These are phyloP conservation scores for Cyclospora cayetanensis DNA, from an alignment of 169 alveolate species.

Conservation along the genomic window DNA sequence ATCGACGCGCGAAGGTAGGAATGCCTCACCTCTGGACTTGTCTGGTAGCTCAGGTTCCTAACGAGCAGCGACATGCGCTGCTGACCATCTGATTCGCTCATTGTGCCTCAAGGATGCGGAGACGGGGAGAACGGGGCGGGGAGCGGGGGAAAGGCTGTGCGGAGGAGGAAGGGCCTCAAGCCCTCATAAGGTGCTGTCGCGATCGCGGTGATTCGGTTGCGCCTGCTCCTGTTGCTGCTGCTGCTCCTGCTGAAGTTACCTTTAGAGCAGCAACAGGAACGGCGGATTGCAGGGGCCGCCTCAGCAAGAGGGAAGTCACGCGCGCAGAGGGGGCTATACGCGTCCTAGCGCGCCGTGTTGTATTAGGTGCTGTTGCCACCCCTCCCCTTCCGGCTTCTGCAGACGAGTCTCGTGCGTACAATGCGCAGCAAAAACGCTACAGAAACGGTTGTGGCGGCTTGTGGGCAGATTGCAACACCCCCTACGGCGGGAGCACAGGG, in stretches of 20 bases:
- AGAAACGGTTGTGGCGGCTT: too few relatives aligned
- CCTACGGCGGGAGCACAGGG: too few relatives aligned
- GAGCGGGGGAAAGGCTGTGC: not conserved
- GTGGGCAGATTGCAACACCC: too few relatives aligned
- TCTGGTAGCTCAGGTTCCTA: conserved; percentile 67
- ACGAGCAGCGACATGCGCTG: conserved; percentile 72
- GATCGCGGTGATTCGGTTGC: not conserved
- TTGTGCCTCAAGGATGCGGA: not conserved
- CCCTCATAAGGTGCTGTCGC: not conserved
- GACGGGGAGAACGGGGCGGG: not conserved
- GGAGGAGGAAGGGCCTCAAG: not conserved
- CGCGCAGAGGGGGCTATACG: too few relatives aligned
- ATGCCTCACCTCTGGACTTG: conserved; percentile 68
- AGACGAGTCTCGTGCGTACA: too few relatives aligned
- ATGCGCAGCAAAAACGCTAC: too few relatives aligned
- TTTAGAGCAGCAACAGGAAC: not conserved
- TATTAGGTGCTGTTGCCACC: too few relatives aligned
- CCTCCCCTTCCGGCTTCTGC: too few relatives aligned
- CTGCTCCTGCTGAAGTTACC: conserved; percentile 31
- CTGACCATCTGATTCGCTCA: conserved; percentile 54
- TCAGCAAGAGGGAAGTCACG: too few relatives aligned
- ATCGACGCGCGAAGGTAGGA: not conserved
- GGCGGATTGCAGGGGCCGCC: too few relatives aligned
- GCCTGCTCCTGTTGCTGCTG: conserved; percentile 44
- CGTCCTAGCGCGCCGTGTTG: too few relatives aligned